phyloP scores from a whole-genome alignment of 2,329 filamentous ascomycete genomes.

The Sclerotinia nivalis region DNA sequence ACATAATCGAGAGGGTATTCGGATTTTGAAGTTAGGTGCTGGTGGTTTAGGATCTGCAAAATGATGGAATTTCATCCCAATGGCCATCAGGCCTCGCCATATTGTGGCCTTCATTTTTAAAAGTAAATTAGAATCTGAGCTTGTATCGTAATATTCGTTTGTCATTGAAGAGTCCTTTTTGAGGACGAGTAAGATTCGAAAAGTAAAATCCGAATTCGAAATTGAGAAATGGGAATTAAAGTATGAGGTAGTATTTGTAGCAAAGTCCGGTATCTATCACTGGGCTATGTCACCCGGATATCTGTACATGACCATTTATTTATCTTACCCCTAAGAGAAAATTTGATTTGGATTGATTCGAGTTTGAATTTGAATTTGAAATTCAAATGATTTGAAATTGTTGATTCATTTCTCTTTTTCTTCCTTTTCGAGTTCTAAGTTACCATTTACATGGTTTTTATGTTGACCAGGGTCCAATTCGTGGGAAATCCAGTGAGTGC shows the following conservation, averaged over 20 bases:
- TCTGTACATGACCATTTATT: neutral
- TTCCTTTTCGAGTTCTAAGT: neutral
- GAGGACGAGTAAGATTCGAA: neutral
- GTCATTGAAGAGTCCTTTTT: slow-evolving; percentile 9
- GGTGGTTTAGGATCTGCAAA: slow-evolving; percentile 39
- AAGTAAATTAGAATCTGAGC: slow-evolving; percentile 19
- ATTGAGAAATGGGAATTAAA: neutral
- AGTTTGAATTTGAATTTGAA: neutral
- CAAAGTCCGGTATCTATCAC: neutral
- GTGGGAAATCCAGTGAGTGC: neutral
- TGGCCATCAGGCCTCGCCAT: slow-evolving; percentile 41
- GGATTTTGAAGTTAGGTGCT: slow-evolving; percentile 39
- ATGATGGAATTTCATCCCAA: slow-evolving; percentile 42
- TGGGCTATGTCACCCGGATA: neutral
- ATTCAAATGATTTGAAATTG: neutral
- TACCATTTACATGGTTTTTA: neutral
- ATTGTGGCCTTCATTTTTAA: slow-evolving; percentile 40
- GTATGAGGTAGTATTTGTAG: neutral
- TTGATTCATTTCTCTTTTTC: neutral
- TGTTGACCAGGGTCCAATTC: neutral
- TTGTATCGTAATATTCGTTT: slow-evolving; percentile 2
- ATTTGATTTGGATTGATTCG: neutral
- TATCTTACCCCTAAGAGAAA: neutral
- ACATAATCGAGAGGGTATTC: slow-evolving; percentile 39
- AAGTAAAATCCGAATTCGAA: neutral